Base-by-base conservation (phyloP, 2,329 filamentous ascomycete species). In the Neocucurbitaria cava region DNA sequence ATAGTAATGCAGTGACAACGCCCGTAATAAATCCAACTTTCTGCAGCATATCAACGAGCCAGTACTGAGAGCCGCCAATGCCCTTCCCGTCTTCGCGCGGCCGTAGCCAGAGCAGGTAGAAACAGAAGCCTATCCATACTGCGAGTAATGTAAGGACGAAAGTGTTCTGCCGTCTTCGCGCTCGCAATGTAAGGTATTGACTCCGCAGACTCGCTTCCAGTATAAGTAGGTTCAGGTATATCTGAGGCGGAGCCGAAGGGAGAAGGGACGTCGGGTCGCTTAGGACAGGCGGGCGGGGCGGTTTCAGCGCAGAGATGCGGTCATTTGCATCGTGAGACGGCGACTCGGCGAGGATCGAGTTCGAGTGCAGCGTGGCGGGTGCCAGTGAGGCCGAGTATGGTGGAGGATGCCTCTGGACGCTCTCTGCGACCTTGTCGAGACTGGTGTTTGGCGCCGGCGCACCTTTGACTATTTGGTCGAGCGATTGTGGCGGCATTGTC, bases 201-300 rank as follows among this genome's bases (percentile, higher is more conserved):
- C 92, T 89, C 62, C 95, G 91, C 31, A 99, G 82, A 5, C 92
- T 96, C 44, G 92, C 92, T 76, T 99, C 95, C 76, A 99, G 90
- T 68, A 99, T 96, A 54, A 99, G 85, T 21, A 99, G 89, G 77
- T 99, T 99, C 69, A 99, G 87, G 79, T 99, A 99, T 72, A 99
- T 97, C 82, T 96, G 95, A 49, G 92, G 91, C 41, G 93, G 93
- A 15, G 91, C 92, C 71, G 90, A 94, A n/a, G 93, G 93, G 15
- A 94, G 87, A 58, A 89, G 87, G 66, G 87, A 88, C 59, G 94
- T 85, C 24, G 92, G 91, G 73, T 96, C 92, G 52, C 78, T 76
- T 52, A 79, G 74, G 68, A 65, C 63, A 61, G 80, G 74, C 30
- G 53, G 63, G 15, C 54, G 78, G 60, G 49, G 78, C 65, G 58